A percentile compares a stretch with the other conserved stretches of the same genome.
phyloP scores from a whole-genome alignment of 768 basidiomycete genomes.

The Paxillus ammoniavirescens region DNA sequence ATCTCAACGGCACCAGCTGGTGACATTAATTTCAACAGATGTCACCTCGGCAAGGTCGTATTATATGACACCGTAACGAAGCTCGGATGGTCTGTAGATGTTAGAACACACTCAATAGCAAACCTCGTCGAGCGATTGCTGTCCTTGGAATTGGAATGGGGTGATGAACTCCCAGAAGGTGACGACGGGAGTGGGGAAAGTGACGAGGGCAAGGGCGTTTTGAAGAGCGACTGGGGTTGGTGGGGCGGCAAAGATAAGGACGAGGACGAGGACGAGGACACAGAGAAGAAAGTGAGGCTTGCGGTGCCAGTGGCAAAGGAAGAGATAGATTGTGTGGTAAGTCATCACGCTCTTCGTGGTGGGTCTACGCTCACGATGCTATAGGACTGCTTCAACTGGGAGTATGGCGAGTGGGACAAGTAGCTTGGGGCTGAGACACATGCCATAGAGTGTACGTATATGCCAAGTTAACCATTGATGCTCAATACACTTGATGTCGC shows the following conservation, averaged over 20 bases:
- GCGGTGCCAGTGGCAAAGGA: constrained; percentile 48
- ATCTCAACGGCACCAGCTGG: background rate
- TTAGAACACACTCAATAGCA: constrained; percentile 70
- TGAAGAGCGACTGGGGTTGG: constrained; percentile 22
- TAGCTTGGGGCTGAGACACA: background rate
- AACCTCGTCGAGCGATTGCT: constrained; percentile 68
- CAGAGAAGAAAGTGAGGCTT: constrained; percentile 17
- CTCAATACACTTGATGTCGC: too few species aligned
- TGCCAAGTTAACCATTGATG: too few species aligned
- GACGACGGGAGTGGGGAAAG: constrained; percentile 1
- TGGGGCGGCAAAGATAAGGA: constrained; percentile 33
- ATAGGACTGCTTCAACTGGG: constrained; percentile 76
- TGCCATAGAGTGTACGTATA: background rate
- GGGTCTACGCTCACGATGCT: constrained; percentile 1
- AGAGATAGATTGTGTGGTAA: constrained; percentile 66
- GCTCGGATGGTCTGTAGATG: constrained; percentile 75
- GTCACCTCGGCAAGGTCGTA: constrained; percentile 82
- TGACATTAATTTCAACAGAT: constrained; percentile 37
- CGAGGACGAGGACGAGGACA: constrained; percentile 24
- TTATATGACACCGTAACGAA: constrained; percentile 85
- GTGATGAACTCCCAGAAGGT: constrained; percentile 18
- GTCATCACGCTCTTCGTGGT: constrained; percentile 21
- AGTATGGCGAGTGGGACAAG: constrained; percentile 46
- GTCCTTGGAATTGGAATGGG: constrained; percentile 54
- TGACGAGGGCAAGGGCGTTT: background rate